These are phyloP conservation scores for Phytophthora rubi DNA, from an alignment of 352 stramenopile genomes.

Conservation along the genomic window DNA sequence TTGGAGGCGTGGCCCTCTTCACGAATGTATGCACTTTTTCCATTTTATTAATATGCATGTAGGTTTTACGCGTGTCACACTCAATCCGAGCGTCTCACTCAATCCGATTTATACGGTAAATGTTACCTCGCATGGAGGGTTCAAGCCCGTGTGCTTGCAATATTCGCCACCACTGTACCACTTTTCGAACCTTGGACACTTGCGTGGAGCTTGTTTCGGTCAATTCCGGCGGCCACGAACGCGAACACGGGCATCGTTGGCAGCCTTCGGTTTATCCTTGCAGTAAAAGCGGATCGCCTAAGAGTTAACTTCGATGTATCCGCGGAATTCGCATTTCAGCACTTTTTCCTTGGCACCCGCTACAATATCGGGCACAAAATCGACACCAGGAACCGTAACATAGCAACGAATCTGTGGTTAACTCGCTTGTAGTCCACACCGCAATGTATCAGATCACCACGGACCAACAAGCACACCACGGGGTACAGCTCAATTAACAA, in stretches of 20 bases:
- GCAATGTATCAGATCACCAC: conserved; percentile 6
- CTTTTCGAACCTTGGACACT: not conserved
- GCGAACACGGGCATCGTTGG: not conserved
- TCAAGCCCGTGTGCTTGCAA: not conserved
- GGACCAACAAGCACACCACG: not conserved
- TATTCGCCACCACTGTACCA: not conserved
- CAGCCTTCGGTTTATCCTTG: not conserved
- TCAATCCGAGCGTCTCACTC: too few relatives aligned
- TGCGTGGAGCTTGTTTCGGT: not conserved
- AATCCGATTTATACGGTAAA: not conserved
- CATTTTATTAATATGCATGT: too few relatives aligned
- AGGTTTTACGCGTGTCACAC: too few relatives aligned
- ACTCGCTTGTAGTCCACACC: not conserved
- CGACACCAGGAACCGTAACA: not conserved
- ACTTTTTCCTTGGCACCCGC: not conserved
- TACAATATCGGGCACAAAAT: conserved; percentile 9
- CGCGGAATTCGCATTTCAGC: not conserved
- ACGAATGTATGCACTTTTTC: too few relatives aligned
- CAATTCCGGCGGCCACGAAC: not conserved
- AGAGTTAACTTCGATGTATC: not conserved
- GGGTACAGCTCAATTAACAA: not conserved
- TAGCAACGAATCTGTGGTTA: conserved; percentile 1
- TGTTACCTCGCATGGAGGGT: not conserved
- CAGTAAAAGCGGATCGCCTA: not conserved
- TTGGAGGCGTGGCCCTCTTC: too few relatives aligned